phyloP scores from a whole-genome alignment of 2,329 filamentous ascomycete species.

The Aspergillus fumigatiaffinis region DNA sequence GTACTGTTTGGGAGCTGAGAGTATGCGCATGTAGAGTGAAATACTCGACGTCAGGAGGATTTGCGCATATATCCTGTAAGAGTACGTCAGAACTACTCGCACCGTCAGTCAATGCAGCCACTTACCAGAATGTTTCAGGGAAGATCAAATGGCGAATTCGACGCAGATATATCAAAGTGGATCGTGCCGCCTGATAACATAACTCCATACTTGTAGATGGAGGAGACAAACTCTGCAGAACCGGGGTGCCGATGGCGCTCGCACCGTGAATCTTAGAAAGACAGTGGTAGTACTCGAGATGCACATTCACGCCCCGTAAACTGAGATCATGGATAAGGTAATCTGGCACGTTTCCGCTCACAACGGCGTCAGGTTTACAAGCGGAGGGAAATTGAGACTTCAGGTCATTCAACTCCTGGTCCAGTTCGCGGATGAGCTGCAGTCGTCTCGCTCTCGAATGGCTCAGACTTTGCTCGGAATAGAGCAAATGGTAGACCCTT shows the following conservation, averaged over 20 bases:
- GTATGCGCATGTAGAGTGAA: conserved; percentile 14
- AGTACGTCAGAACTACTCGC: neutral
- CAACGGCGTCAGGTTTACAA: conserved; percentile 16
- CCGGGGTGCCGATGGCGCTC: conserved; percentile 2
- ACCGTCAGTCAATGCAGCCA: neutral
- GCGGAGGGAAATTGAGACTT: conserved; percentile 14
- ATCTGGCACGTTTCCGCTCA: conserved; percentile 12
- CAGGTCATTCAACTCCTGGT: conserved; percentile 19
- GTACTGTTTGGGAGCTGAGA: conserved; percentile 2
- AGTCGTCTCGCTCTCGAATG: conserved; percentile 16
- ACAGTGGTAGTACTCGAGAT: conserved; percentile 25
- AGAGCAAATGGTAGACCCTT: conserved; percentile 18
- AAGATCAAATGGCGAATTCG: conserved; percentile 16
- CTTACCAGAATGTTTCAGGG: conserved; percentile 20
- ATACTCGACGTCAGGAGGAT: conserved; percentile 17
- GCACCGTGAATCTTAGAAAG: conserved; percentile 22
- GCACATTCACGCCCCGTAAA: conserved; percentile 19
- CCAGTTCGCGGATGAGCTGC: conserved; percentile 23
- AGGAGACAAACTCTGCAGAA: conserved; percentile 1
- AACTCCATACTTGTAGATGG: conserved; percentile 21
- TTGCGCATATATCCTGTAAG: conserved; percentile 19
- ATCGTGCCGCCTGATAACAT: conserved; percentile 21
- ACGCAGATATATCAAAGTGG: conserved; percentile 19
- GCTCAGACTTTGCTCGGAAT: conserved; percentile 11
- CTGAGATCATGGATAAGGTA: conserved; percentile 23